These are phyloP conservation scores for Aspergillus affinis DNA, from an alignment of 495 filamentous ascomycete species.

Conservation along the genomic window DNA sequence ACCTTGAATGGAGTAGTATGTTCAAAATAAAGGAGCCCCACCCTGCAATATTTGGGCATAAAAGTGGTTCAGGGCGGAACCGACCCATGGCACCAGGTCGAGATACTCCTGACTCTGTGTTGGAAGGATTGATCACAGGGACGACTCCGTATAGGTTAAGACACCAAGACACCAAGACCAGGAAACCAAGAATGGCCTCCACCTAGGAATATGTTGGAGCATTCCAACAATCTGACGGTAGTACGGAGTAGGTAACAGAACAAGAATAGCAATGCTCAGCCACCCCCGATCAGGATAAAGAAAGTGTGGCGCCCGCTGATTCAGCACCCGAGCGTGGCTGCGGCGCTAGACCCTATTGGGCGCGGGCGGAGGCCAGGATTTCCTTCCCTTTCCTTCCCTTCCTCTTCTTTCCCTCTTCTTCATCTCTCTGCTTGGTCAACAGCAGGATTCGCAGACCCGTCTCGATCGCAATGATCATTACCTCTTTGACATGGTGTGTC, in stretches of 20 bases:
- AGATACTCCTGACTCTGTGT: no score
- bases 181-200: no score
- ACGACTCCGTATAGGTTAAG: no score
- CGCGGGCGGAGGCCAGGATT: no score
- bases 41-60: neutral
- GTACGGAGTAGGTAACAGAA: no score
- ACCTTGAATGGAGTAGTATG: no score
- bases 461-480: neutral
- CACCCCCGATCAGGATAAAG: neutral
- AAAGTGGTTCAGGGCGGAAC: neutral
- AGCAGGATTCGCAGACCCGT: neutral
- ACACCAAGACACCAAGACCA: no score
- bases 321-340: neutral
- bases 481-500: neutral
- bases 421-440: neutral
- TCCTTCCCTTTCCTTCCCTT: neutral
- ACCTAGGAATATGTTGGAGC: no score
- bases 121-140: neutral
- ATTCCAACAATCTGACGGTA: no score
- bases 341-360: no score
- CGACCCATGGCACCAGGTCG: neutral
- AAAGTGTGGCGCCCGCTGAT: neutral
- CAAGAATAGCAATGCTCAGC: no score
- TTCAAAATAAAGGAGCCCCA: neutral
- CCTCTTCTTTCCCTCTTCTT: neutral